Evolutionary conservation across 2,329 filamentous ascomycete species (phyloP), one percentile per base, ranked within the genome.

Genomic region (Cadophora sp.): DNA sequence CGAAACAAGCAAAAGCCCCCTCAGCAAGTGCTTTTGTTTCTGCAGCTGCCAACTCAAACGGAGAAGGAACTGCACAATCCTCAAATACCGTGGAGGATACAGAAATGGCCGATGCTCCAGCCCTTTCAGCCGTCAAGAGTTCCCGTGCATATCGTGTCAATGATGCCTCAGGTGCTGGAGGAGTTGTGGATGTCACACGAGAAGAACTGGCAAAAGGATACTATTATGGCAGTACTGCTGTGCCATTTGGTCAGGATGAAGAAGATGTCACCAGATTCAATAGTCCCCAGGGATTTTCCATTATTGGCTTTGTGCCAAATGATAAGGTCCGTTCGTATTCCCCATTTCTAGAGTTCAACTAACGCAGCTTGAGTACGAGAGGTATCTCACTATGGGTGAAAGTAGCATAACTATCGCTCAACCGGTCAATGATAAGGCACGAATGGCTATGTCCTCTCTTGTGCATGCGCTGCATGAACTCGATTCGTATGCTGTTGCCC

Each of bases 201-300:
- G 94, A 97, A 16, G 87, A 93, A 18, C 84, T 99, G 45, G 93
- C 93, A n/a, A 97, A 94, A 77, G 96, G 96, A 0, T 99, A 95
- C 75, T 90, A 93, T 75, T 99, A 99, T 77, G 96, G 96, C 55
- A 87, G 94, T 65, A 97, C 95, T 0, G 93, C 92, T 2, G 95
- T 99, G 1, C 90, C 91, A 72, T 97, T 99, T 72, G 92, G 88
- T 71, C 90, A 94, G 73, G 91, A 91, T 0, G 95, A 99, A 74
- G 86, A 91, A 77, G 93, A 94, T 72, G 89, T 97, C 66, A 97
- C 93, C n/a, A 94, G 91, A 71, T 84, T 97, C 41, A 90, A 96
- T 74, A 96, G 93, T 0, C 79, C 81, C 11, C 89, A 91, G 66
- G 85, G 86, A 8, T 88, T 98, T 66, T 90, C 93, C 3, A 90